Evolutionary conservation across 352 stramenopile species (phyloP), one percentile per base, ranked within the genome.

Genomic region (Globisporangium camurandrum): DNA sequence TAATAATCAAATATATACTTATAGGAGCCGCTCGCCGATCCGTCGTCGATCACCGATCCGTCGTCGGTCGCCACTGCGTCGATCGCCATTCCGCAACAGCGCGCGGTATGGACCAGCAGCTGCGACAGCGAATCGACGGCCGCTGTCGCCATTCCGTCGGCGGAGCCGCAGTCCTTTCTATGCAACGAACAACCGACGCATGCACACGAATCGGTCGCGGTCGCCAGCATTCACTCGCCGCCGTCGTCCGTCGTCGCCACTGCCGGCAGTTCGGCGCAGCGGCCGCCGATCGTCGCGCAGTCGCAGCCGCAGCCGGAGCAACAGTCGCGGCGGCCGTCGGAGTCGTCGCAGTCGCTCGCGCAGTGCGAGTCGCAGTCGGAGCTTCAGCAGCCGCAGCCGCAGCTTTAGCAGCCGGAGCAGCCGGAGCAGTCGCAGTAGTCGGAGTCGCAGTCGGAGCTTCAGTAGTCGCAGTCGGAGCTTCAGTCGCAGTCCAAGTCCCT

Each of bases 141-240:
- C 61, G 11, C 38, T 53, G 0, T 88, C 78, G 10, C 68, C 71
- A 4, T 84, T 79, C 42, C 71, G 83, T 19, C 72, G 69, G 0
- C 56, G 69, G 1, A 78, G 66, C 39, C 64, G 61, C 38, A 81
- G 74, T 57, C 68, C 61, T 44, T 19, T 41, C n/a, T 64, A n/a
- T n/a, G n/a, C n/a, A n/a, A n/a, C n/a, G n/a, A n/a, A 59, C 5
- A 54, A 53, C 19, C 66, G 68, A 16, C 46, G 51, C 4, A 43
- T 46, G 51, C 27, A 56, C 59, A 1, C 14, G n/a, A 11, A 23
- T 19, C 46, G 66, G 1, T 75, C 58, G 19, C 62, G 66, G 11
- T 84, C 71, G 17, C 67, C 72, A 1, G 53, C 22, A 2, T 69
- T 68, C n/a, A n/a, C n/a, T n/a, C n/a, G n/a, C 31, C 66, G 71